Conservation (phyloP, 1,284 basidiomycete species). For the Phenoliferia sp. region DNA sequence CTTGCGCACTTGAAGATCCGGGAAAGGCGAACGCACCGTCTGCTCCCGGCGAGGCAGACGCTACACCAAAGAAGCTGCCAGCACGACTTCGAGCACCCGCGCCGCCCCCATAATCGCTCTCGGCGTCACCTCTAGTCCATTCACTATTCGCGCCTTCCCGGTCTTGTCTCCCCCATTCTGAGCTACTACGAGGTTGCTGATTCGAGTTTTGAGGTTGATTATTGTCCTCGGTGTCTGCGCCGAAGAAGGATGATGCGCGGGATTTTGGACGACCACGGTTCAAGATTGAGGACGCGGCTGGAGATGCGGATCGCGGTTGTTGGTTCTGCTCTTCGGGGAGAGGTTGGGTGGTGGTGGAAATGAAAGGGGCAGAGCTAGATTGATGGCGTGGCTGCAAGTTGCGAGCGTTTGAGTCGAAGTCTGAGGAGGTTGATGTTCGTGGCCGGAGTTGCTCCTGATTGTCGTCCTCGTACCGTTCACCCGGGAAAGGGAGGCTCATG, state of each 20-base stretch:
- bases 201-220: background rate
- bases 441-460: background rate
- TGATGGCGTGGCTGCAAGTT: background rate
- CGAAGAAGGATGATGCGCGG: constrained; percentile 18
- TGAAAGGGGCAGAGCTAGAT: constrained; percentile 5
- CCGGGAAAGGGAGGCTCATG: background rate
- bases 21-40: background rate
- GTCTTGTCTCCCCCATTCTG: background rate
- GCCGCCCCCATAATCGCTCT: background rate
- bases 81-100: background rate
- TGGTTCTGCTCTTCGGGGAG: constrained; percentile 3
- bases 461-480: background rate
- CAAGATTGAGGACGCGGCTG: constrained; percentile 5
- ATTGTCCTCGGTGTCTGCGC: background rate
- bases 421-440: background rate
- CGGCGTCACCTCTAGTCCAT: background rate
- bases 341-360: constrained; percentile 20
- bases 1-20: background rate
- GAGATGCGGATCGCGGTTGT: background rate
- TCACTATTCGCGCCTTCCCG: background rate
- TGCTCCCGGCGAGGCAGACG: background rate
- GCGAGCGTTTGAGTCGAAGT: background rate
- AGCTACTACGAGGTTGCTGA: too few species aligned
- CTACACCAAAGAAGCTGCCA: constrained; percentile 12
- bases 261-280: constrained; percentile 1